Evolutionary conservation across 129 eudicot species (phyloP).

Genomic region (Lactuca sativa): DNA sequence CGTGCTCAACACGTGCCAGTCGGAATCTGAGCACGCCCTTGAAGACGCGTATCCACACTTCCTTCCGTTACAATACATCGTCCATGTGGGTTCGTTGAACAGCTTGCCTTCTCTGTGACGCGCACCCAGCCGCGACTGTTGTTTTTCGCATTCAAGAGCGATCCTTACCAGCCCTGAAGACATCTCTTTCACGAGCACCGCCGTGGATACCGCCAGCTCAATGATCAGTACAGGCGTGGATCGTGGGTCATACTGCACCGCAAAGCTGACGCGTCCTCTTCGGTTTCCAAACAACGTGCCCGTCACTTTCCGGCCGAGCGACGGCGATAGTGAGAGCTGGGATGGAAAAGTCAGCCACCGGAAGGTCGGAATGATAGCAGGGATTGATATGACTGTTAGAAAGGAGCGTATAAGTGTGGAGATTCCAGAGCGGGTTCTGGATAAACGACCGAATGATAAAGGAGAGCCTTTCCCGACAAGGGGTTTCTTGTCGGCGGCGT

Average conservation of each 20-base stretch:
- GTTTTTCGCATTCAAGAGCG: slow-evolving; percentile 76
- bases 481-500: slow-evolving; percentile 20
- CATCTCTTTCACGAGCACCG: slow-evolving; percentile 82
- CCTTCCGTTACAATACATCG: slow-evolving; percentile 88
- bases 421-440: slow-evolving; percentile 38
- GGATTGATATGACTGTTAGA: slow-evolving; percentile 49
- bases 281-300: slow-evolving; percentile 92
- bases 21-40: slow-evolving; percentile 65
- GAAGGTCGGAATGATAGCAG: slow-evolving; percentile 49
- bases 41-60: slow-evolving; percentile 74
- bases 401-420: slow-evolving; percentile 51
- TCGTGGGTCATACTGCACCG: slow-evolving; percentile 69
- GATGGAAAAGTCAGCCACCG: slow-evolving; percentile 43
- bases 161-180: slow-evolving; percentile 85
- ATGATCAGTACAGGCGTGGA: slow-evolving; percentile 58
- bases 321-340: slow-evolving; percentile 41
- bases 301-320: slow-evolving; percentile 78
- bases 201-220: slow-evolving; percentile 66
- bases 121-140: background rate
- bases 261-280: slow-evolving; percentile 84
- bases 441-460: slow-evolving; percentile 26
- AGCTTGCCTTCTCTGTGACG: slow-evolving; percentile 34
- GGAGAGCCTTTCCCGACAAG: slow-evolving; percentile 34
- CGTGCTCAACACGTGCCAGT: slow-evolving; percentile 72
- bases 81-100: slow-evolving; percentile 63